These are phyloP conservation scores for Cryptosporidium andersoni DNA, from an alignment of 169 alveolate genomes.

Conservation along the genomic window DNA sequence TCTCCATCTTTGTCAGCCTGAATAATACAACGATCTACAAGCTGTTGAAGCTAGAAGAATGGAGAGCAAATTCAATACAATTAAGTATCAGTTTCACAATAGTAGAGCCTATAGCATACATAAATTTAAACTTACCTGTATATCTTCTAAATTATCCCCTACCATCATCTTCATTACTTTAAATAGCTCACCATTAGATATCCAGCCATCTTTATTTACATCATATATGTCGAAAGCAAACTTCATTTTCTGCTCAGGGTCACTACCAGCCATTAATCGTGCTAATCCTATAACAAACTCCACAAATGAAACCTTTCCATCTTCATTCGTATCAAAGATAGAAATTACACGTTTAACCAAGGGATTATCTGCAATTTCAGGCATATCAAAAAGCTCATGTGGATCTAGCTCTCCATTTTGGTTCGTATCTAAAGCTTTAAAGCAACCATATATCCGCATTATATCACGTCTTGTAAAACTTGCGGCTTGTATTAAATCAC, in stretches of 20 bases:
- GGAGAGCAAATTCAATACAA: not conserved
- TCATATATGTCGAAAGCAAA: slow-evolving; percentile 96
- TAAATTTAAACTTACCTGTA: slow-evolving; percentile 81
- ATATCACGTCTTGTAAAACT: slow-evolving; percentile 90
- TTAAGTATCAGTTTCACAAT: not conserved
- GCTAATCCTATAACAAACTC: slow-evolving; percentile 95
- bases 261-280: slow-evolving; percentile 87
- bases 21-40: slow-evolving; percentile 94
- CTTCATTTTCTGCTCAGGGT: slow-evolving; percentile 90
- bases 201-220: slow-evolving; percentile 94
- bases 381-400: slow-evolving; percentile 93
- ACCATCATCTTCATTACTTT: slow-evolving; percentile 96
- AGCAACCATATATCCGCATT: slow-evolving; percentile 90
- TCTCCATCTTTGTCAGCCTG: slow-evolving; percentile 98
- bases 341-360: slow-evolving; percentile 93
- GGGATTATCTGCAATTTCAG: slow-evolving; percentile 95
- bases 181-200: slow-evolving; percentile 97
- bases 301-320: slow-evolving; percentile 94
- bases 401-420: slow-evolving; percentile 93
- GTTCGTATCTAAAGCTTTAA: slow-evolving; percentile 90
- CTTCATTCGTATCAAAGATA: slow-evolving; percentile 93
- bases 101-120: not conserved
- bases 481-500: slow-evolving; percentile 84
- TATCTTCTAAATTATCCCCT: slow-evolving; percentile 94
- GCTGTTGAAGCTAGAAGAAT: slow-evolving; percentile 88